These are phyloP conservation scores for Picochlorum sp. DNA, from an alignment of 139 green algal genomes.

Conservation along the genomic window DNA sequence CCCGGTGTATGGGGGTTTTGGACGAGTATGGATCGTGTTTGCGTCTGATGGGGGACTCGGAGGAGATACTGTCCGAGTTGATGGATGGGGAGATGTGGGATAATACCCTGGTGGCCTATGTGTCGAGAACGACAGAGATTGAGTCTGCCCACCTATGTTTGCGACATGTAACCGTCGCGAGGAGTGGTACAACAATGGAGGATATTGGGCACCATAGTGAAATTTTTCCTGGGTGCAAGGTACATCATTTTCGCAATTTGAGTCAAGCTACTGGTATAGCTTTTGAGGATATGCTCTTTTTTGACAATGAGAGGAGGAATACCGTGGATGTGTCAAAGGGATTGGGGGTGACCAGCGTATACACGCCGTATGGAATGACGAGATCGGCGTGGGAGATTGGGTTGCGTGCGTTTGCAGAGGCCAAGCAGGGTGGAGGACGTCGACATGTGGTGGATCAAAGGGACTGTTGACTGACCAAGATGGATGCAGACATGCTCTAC, in stretches of 20 bases:
- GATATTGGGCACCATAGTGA: constrained; percentile 23
- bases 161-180: constrained; percentile 24
- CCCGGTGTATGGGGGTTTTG: not conserved
- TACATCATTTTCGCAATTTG: constrained; percentile 50
- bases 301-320: constrained; percentile 38
- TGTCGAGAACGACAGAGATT: constrained; percentile 43
- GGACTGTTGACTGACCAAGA: no score
- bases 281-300: constrained; percentile 55
- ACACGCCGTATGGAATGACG: constrained; percentile 10
- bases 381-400: constrained; percentile 1
- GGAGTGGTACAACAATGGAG: constrained; percentile 8
- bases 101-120: constrained; percentile 44
- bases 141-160: constrained; percentile 48
- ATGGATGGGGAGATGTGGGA: constrained; percentile 33
- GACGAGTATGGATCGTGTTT: constrained; percentile 1
- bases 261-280: constrained; percentile 33
- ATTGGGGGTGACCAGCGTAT: constrained; percentile 1
- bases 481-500: no score
- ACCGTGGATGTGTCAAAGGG: constrained; percentile 1
- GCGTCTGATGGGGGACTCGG: constrained; percentile 1
- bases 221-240: constrained; percentile 54
- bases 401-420: constrained; percentile 6
- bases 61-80: constrained; percentile 39
- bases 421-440: no score
- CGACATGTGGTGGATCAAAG: no score